Percentiles rank a stretch among this genome's conserved stretches.
Conservation (phyloP, 2,329 filamentous ascomycete genomes). For the Fusarium sp. region DNA sequence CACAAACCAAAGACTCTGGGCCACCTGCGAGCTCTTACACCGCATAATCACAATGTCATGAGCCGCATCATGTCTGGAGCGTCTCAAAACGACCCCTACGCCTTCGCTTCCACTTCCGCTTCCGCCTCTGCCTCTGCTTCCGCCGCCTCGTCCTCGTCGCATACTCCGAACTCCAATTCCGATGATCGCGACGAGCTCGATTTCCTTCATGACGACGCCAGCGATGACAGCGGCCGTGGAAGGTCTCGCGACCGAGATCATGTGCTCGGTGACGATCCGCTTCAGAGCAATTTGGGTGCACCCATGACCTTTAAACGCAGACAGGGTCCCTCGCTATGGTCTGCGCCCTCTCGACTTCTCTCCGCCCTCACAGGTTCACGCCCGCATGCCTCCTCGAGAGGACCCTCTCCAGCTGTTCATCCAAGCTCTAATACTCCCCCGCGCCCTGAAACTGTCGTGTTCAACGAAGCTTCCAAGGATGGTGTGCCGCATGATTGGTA, state of each 20-base stretch:
- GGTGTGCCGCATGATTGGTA: conserved; percentile 78
- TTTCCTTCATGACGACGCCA: conserved; percentile 48
- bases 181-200: conserved; percentile 60
- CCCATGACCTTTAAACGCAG: conserved; percentile 78
- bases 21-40: conserved; percentile 26
- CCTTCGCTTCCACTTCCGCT: conserved; percentile 49
- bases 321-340: conserved; percentile 60
- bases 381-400: conserved; percentile 26
- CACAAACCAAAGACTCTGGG: conserved; percentile 8
- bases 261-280: conserved; percentile 65
- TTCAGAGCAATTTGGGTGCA: conserved; percentile 59
- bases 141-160: conserved; percentile 42
- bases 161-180: conserved; percentile 42
- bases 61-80: conserved; percentile 54
- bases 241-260: conserved; percentile 29
- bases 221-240: conserved; percentile 30
- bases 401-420: conserved; percentile 31
- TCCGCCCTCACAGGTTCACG: conserved; percentile 53
- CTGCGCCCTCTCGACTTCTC: conserved; percentile 58
- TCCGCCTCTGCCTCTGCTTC: conserved; percentile 46
- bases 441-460: conserved; percentile 14
- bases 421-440: conserved; percentile 18
- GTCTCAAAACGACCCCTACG: conserved; percentile 47
- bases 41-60: conserved; percentile 52
- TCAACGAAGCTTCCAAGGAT: conserved; percentile 53